A percentile compares a stretch with the other conserved stretches of the same genome.
These are phyloP conservation scores for Zymoseptoria brevis DNA, from an alignment of 2,329 filamentous ascomycete species.

Conservation along the genomic window DNA sequence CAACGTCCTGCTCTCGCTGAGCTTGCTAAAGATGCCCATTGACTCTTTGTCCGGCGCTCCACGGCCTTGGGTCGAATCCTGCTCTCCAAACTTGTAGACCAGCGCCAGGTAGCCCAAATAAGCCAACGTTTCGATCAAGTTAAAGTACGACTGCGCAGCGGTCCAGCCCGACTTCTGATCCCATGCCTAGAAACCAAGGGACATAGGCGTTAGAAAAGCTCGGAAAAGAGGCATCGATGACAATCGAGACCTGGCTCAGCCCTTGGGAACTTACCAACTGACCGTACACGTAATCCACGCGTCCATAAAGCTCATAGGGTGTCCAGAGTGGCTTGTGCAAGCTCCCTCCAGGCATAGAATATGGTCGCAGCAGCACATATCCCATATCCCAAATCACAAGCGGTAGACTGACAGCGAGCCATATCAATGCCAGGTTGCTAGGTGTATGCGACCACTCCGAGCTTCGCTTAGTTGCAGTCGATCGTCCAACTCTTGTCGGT, in stretches of 20 bases:
- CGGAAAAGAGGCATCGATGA: too few relatives aligned
- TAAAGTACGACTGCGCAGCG: constrained; percentile 56
- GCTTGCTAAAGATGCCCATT: constrained; percentile 38
- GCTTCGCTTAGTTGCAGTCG: constrained; percentile 1
- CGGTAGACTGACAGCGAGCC: constrained; percentile 67
- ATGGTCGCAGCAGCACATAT: constrained; percentile 73
- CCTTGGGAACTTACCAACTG: too few relatives aligned
- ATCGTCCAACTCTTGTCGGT: constrained; percentile 32
- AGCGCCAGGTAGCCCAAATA: constrained; percentile 57
- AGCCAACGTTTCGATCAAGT: constrained; percentile 58
- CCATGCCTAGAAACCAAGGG: too few relatives aligned
- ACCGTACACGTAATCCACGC: constrained; percentile 71
- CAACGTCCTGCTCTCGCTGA: constrained; percentile 45
- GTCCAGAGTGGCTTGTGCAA: constrained; percentile 65
- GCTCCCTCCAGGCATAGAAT: constrained; percentile 69
- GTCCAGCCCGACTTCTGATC: too few relatives aligned
- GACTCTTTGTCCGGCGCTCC: constrained; percentile 35
- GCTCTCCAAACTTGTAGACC: constrained; percentile 37
- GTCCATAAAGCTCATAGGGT: constrained; percentile 74
- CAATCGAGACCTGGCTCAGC: too few relatives aligned
- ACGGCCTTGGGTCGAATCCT: constrained; percentile 28
- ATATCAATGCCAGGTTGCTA: constrained; percentile 54
- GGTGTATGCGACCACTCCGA: constrained; percentile 51
- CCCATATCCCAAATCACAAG: constrained; percentile 73
- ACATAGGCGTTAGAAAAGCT: too few relatives aligned